Evolutionary conservation across 2,329 filamentous ascomycete genomes (phyloP).

Genomic region (Myriosclerotinia scirpicola): DNA sequence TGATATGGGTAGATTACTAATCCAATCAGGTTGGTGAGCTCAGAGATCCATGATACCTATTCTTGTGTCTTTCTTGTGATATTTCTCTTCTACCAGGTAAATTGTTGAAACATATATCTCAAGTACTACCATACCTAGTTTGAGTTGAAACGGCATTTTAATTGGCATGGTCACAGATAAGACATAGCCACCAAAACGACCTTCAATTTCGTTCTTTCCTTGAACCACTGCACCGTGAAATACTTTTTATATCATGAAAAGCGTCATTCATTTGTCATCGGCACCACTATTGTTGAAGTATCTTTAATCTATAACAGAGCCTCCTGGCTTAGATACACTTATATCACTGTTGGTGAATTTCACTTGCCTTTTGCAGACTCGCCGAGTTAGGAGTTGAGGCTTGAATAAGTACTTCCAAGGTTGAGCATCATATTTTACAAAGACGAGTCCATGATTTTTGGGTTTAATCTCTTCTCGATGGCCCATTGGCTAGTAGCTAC

Average conservation of each 20-base stretch:
- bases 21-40: no score
- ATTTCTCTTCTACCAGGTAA: no score
- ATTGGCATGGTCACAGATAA: neutral
- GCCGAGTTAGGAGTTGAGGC: neutral
- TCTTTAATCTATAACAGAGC: no score
- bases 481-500: neutral
- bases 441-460: neutral
- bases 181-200: neutral
- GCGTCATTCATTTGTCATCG: neutral
- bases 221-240: neutral
- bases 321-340: neutral
- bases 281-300: neutral
- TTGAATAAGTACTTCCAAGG: conserved; percentile 4
- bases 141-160: neutral
- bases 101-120: neutral
- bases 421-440: neutral
- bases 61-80: no score
- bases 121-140: neutral
- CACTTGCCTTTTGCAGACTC: neutral
- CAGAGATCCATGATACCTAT: no score
- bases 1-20: neutral
- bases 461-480: neutral
- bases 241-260: neutral
- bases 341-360: neutral
- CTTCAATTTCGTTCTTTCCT: neutral